Evolutionary conservation across 2,329 filamentous ascomycete genomes (phyloP), one percentile per base, ranked within the genome.

Genomic region (Ophiostoma pallidulum): DNA sequence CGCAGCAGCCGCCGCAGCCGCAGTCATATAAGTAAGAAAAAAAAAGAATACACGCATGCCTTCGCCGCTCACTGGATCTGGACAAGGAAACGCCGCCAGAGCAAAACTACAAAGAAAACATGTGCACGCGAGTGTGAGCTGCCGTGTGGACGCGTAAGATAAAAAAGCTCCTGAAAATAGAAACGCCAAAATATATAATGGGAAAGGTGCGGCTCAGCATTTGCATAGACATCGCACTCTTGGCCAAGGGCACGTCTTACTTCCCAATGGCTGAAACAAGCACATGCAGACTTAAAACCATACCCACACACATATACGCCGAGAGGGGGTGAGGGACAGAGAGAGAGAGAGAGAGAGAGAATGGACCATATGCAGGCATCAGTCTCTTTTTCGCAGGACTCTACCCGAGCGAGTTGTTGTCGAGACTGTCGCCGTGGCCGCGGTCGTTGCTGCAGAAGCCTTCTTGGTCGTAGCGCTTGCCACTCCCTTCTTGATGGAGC

Each of bases 311-410:
- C n/a, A n/a, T n/a, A n/a, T n/a, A n/a, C n/a, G n/a, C n/a, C n/a
- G n/a, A n/a, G n/a, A n/a, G n/a, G n/a, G n/a, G n/a, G n/a, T n/a
- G n/a, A n/a, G n/a, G n/a, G n/a, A n/a, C n/a, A n/a, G n/a, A n/a
- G n/a, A n/a, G n/a, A n/a, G n/a, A n/a, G n/a, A n/a, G n/a, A n/a
- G n/a, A n/a, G n/a, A n/a, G n/a, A n/a, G n/a, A n/a, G n/a, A n/a
- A n/a, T n/a, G n/a, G n/a, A n/a, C 48, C 24, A 4, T 13, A n/a
- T 20, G 12, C 3, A 9, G 8, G 4, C 5, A 19, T 63, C 57
- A 75, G 20, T 62, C 68, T 51, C 77, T 65, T 62, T 77, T 80
- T 43, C 77, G 68, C 47, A 80, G 58, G n/a, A 76, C 72, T 53
- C 77, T 69, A 22, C 71, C 71, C 14, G 68, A 70, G 36, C 68